Base-by-base conservation (phyloP, 345 rosid genomes). In the Melaleuca alternifolia region DNA sequence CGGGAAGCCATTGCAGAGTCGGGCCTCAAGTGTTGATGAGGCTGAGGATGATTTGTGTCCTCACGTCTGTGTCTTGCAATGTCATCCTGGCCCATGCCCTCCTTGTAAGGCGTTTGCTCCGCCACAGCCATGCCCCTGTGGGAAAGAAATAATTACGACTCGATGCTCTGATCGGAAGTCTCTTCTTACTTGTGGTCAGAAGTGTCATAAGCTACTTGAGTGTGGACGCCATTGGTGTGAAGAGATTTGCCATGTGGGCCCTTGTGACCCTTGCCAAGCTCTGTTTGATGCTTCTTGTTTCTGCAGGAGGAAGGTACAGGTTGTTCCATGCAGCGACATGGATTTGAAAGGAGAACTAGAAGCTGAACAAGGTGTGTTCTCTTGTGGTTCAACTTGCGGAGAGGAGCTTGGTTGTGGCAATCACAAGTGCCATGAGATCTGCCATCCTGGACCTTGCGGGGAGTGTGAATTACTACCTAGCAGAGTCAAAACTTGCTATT, bases 71-170 rank as follows among this genome's bases (percentile, higher is more conserved):
- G 98, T 97, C 56, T 89, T 97, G 95, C 99, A 96, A 90, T 97
- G 99, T 87, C 99, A 97, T 83, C 99, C 99, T 21, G 99, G 99
- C 71, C 99, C 99, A 26, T 97, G 99, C 89, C 99, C 99, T 90
- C 98, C 99, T 75, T 97, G 99, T 85, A 97, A 94, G 92, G 94
- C 94, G 11, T 97, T 97, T 93, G 97, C 99, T 87, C 99, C 95
- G 12, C 96, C 96, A 12, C 88, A 90, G 41, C 71, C 86, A 82
- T 97, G 98, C 76, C 98, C 98, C 86, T 97, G 99, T 88, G 97
- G 98, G 86, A 97, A 95, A 89, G 93, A 96, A 89, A 88, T 87
- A 84, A 89, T 94, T 87, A 93, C 96, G 50, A 93, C 93, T n/a
- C 92, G 98, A 91, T 97, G 99, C 87, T 94, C 95, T 13, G 99